Base-by-base conservation (phyloP, 768 basidiomycete genomes). In the Boletales sp. region DNA sequence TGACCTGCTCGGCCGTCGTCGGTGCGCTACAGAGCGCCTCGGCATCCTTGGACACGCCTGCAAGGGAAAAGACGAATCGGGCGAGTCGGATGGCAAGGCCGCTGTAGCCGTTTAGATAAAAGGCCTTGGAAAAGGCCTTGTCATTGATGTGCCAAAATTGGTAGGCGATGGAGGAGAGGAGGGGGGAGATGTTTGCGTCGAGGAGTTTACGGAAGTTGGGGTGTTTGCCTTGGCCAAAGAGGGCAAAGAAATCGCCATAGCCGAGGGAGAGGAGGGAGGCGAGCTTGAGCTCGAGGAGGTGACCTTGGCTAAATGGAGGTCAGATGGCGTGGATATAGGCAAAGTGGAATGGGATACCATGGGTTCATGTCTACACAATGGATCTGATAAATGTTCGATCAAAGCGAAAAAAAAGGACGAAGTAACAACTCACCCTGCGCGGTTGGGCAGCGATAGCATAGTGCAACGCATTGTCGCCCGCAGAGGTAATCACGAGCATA, bases 351-450 rank as follows among this genome's bases (percentile, higher is more conserved):
- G 13, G 42, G 60, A 8, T 58, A 78, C 70, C 74, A 80, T 4
- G 84, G 83, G 62, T 87, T 87, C 78, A 87, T 78, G 65, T 87
- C 87, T 47, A 87, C 86, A 45, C 80, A 81, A 51, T 87, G 85
- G 27, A 87, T 82, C 72, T 77, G 40, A 40, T 14, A 17, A 11
- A n/a, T 13, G 12, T 19, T 7, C 11, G 8, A 21, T 52, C 1
- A 32, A 19, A 47, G 29, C 3, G 24, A 7, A 10, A 53, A 55
- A 7, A 14, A 21, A 31, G 8, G 24, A 8, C 2, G 36, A 24
- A 7, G 44, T 38, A 31, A 43, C 40, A 27, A 58, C 74, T 43
- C 52, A 80, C 78, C 41, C 78, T 71, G 48, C 78, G 72, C 3
- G 84, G 84, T 29, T 73, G 64, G 2, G 80, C 81, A n/a, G 74